Evolutionary conservation across 2,329 filamentous ascomycete species (phyloP), one percentile per base, ranked within the genome.

Genomic region (Cercospora zeina): DNA sequence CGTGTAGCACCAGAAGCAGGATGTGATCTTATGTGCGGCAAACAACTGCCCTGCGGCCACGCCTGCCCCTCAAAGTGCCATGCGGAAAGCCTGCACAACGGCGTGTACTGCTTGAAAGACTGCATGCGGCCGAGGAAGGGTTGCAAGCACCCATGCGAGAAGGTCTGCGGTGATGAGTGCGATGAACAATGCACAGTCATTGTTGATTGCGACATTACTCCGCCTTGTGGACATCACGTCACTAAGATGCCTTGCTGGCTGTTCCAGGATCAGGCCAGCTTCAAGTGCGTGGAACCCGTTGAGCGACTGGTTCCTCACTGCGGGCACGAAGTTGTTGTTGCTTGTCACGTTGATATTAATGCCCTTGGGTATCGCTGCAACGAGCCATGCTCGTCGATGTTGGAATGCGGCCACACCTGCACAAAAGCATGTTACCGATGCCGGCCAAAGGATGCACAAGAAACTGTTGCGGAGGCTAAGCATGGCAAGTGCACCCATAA

Each of bases 371-470:
- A 81, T 69, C 63, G 45, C 1, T 91, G 88, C 69, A 59, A 51
- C 0, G 74, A 72, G 0, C 55, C 65, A 1, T 91, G 88, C 66
- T 75, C 72, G 0, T 64, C 66, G 0, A 45, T 70, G 0, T 76
- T 85, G 0, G 30, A 72, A 0, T 91, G 88, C 67, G 86, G 88
- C 0, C 87, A 89, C 68, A 61, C 59, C 0, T 90, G 87, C 71
- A 76, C 68, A 4, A 76, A 74, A 1, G 39, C 34, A 7, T 90
- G 87, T 68, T 72, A 62, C 6, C 58, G 65, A 0, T 90, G 87
- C 72, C 78, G 77, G 3, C 68, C 55, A 1, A 75, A 73, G 24
- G 65, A 73, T 7, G n/a, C 63, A 2, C 71, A 72, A 0, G 76
- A 72, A 2, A 51, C 69, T 0, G 61, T 78, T 39, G 10, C 57